Evolutionary conservation across 768 basidiomycete species (phyloP).

Genomic region (Gymnopilus dilepis): DNA sequence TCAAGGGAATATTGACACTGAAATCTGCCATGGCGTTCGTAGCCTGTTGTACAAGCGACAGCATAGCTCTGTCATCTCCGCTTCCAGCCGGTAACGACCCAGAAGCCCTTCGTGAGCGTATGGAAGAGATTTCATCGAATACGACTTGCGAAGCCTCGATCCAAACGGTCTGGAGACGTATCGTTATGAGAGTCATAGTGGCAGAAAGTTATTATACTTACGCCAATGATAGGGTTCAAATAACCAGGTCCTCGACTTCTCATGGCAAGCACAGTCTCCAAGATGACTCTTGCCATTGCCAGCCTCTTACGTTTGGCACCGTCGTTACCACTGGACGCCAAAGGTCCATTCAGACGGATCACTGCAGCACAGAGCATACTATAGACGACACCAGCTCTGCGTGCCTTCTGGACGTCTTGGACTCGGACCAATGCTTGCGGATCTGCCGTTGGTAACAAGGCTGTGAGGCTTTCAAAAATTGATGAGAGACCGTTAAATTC

Average conservation of each 20-base stretch:
- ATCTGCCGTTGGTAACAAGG: conserved; percentile 18
- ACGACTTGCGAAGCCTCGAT: conserved; percentile 31
- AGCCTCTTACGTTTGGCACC: conserved; percentile 27
- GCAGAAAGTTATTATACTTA: conserved; percentile 18
- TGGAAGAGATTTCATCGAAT: conserved; percentile 26
- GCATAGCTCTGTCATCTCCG: conserved; percentile 21
- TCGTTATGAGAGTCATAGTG: not conserved
- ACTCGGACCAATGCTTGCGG: conserved; percentile 22
- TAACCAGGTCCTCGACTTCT: conserved; percentile 22
- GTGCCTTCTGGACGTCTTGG: conserved; percentile 22
- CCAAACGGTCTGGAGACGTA: conserved; percentile 26
- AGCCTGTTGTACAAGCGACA: conserved; percentile 23
- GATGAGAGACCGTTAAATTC: conserved; percentile 31
- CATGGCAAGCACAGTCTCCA: conserved; percentile 27
- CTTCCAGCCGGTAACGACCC: conserved; percentile 16
- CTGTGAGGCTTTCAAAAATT: conserved; percentile 26
- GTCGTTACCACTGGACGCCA: conserved; percentile 27
- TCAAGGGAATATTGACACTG: conserved; percentile 24
- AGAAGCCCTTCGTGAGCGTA: conserved; percentile 20
- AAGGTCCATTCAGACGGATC: conserved; percentile 40
- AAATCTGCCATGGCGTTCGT: conserved; percentile 27
- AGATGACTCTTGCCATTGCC: conserved; percentile 24
- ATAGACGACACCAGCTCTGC: conserved; percentile 36
- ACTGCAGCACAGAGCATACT: conserved; percentile 41
- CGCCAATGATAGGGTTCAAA: conserved; percentile 37